These are phyloP conservation scores for Fragosphaeria purpurea DNA, from an alignment of 2,329 filamentous ascomycete species.

Conservation along the genomic window DNA sequence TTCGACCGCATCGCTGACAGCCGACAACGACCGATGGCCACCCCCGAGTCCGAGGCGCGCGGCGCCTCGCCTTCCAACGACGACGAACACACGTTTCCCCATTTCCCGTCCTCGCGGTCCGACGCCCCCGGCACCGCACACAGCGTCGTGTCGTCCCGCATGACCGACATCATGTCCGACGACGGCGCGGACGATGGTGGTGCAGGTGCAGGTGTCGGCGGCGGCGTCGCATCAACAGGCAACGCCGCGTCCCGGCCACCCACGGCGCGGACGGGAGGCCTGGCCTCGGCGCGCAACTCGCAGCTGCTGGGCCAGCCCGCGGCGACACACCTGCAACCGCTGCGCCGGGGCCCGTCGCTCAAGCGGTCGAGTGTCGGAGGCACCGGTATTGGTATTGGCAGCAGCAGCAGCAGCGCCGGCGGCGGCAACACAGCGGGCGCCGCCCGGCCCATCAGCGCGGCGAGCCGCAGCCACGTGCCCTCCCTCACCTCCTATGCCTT, in stretches of 20 bases:
- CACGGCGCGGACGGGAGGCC: constrained; percentile 38
- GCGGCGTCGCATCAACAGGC: constrained; percentile 18
- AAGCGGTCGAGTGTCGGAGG: constrained; percentile 30
- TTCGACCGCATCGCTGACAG: no score
- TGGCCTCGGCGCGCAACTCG: constrained; percentile 39
- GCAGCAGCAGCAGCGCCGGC: constrained; percentile 28
- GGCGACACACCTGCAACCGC: constrained; percentile 28
- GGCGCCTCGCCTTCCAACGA: constrained; percentile 20
- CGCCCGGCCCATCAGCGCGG: constrained; percentile 53
- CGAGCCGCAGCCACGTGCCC: constrained; percentile 79
- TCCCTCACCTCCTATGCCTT: constrained; percentile 84
- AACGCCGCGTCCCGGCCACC: constrained; percentile 42
- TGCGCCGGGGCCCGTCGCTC: constrained; percentile 40
- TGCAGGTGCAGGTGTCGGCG: constrained; percentile 24
- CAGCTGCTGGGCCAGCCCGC: constrained; percentile 14
- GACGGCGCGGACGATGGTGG: constrained; percentile 37
- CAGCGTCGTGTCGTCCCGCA: constrained; percentile 61
- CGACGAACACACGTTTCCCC: constrained; percentile 30
- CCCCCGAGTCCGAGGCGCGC: constrained; percentile 26
- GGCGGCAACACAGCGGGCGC: constrained; percentile 24
- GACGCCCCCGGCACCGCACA: constrained; percentile 34
- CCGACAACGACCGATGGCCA: constrained; percentile 5
- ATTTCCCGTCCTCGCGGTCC: constrained; percentile 30
- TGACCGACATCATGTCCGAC: constrained; percentile 55
- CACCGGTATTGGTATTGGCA: constrained; percentile 32